Conservation (phyloP, 306 rosid genomes). For the Castanospermum australe region DNA sequence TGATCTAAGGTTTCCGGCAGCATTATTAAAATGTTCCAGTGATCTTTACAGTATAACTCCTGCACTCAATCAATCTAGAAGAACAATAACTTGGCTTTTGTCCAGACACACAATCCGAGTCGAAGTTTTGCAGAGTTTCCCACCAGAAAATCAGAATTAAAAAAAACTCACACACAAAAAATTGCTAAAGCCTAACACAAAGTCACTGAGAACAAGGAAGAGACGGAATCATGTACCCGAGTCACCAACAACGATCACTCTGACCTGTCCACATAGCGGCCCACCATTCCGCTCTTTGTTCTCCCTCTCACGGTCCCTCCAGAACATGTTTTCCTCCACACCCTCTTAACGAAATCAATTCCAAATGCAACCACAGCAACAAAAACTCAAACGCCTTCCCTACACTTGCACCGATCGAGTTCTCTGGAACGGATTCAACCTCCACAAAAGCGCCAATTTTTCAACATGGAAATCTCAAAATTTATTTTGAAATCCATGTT, state of each 20-base stretch:
- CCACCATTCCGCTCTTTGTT: constrained; percentile 48
- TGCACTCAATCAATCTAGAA: neutral
- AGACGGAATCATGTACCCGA: constrained; percentile 46
- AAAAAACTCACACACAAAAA: neutral
- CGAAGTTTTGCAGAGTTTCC: neutral
- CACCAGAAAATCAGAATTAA: neutral
- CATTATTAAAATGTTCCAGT: neutral
- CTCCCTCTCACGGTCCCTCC: constrained; percentile 75
- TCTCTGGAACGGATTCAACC: constrained; percentile 39
- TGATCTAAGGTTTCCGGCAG: neutral
- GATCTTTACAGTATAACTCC: neutral
- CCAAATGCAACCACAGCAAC: constrained; percentile 5
- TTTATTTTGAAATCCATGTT: constrained; percentile 40
- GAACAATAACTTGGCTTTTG: neutral
- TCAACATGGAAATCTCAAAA: constrained; percentile 16
- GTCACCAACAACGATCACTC: constrained; percentile 77
- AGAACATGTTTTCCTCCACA: constrained; percentile 54
- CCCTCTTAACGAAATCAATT: constrained; percentile 18
- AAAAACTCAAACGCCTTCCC: constrained; percentile 8
- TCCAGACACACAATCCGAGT: neutral
- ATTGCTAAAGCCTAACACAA: neutral
- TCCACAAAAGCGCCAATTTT: constrained; percentile 19
- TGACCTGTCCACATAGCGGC: constrained; percentile 72
- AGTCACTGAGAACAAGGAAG: neutral
- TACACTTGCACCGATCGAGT: constrained; percentile 37